A percentile compares a stretch with the other conserved stretches of the same genome.
Conservation (phyloP, 2,329 filamentous ascomycete genomes). For the Aspergillus sp. region DNA sequence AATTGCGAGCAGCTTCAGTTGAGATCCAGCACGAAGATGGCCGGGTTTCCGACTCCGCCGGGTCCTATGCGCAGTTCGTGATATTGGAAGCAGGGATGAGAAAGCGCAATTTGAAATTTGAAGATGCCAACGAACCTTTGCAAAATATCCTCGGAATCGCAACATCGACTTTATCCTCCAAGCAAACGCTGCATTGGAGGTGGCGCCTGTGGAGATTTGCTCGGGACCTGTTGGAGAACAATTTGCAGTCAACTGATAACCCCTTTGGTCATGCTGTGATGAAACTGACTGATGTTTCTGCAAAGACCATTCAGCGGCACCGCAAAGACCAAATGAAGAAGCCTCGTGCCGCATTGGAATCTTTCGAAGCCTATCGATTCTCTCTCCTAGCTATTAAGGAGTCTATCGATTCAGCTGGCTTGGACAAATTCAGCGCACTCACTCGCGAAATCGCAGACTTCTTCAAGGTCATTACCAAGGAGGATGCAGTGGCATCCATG, state of each 20-base stretch:
- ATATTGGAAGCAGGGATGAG: conserved; percentile 31
- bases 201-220: conserved; percentile 37
- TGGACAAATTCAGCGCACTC: conserved; percentile 18
- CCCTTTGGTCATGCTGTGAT: conserved; percentile 13
- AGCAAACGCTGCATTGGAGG: conserved; percentile 28
- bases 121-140: conserved; percentile 18
- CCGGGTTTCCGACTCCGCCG: conserved; percentile 18
- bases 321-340: conserved; percentile 19
- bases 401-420: conserved; percentile 12
- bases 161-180: conserved; percentile 24
- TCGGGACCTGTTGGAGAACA: conserved; percentile 27
- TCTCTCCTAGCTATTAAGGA: conserved; percentile 21
- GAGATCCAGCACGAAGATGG: conserved; percentile 23
- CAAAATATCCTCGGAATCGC: conserved; percentile 20
- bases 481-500: conserved; percentile 20
- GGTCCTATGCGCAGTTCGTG: conserved; percentile 30
- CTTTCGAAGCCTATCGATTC: conserved; percentile 33
- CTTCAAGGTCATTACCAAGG: conserved; percentile 15
- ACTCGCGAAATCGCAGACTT: conserved; percentile 21
- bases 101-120: conserved; percentile 16
- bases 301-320: conserved; percentile 23
- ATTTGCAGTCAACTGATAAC: conserved; percentile 15
- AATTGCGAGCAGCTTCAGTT: conserved; percentile 24
- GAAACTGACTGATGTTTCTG: conserved; percentile 21
- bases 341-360: conserved; percentile 25